Conservation (phyloP, 768 basidiomycete species). For the Mycena venus region DNA sequence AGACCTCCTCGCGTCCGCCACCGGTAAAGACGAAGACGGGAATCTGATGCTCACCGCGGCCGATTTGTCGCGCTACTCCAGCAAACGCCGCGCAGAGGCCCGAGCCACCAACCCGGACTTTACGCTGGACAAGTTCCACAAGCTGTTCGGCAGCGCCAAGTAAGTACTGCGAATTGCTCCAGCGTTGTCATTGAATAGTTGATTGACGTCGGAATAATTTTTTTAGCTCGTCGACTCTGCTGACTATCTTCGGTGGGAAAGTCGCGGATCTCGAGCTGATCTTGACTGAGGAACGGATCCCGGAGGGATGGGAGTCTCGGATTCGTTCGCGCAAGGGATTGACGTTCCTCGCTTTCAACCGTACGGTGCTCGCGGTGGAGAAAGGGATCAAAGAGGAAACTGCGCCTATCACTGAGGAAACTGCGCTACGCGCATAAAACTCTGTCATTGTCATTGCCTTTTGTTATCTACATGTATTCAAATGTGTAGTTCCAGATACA, state of each 20-base stretch:
- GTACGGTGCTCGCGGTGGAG: slow-evolving; percentile 58
- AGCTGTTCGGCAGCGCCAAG: slow-evolving; percentile 78
- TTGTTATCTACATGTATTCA: too few relatives aligned
- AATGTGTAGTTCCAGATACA: too few relatives aligned
- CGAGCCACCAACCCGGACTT: slow-evolving; percentile 68
- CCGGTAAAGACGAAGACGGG: slow-evolving; percentile 67
- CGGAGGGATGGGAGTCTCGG: slow-evolving; percentile 78
- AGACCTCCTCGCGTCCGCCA: slow-evolving; percentile 69
- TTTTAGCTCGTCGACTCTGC: slow-evolving; percentile 70
- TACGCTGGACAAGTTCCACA: slow-evolving; percentile 63
- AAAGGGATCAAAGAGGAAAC: slow-evolving; percentile 47
- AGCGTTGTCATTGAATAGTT: neutral
- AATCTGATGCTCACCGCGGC: slow-evolving; percentile 62
- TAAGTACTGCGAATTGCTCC: too few relatives aligned
- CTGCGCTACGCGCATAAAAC: too few relatives aligned
- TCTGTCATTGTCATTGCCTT: too few relatives aligned
- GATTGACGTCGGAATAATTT: neutral
- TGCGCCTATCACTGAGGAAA: neutral
- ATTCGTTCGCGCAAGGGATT: slow-evolving; percentile 68
- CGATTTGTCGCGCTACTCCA: slow-evolving; percentile 69
- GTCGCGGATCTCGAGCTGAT: slow-evolving; percentile 66
- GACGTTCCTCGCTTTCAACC: slow-evolving; percentile 70
- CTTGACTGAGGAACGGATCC: slow-evolving; percentile 78
- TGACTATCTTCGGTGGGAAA: slow-evolving; percentile 77
- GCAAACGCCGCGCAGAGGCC: slow-evolving; percentile 74